phyloP scores from a whole-genome alignment of 257 asterid genomes.

The Lantana camara region DNA sequence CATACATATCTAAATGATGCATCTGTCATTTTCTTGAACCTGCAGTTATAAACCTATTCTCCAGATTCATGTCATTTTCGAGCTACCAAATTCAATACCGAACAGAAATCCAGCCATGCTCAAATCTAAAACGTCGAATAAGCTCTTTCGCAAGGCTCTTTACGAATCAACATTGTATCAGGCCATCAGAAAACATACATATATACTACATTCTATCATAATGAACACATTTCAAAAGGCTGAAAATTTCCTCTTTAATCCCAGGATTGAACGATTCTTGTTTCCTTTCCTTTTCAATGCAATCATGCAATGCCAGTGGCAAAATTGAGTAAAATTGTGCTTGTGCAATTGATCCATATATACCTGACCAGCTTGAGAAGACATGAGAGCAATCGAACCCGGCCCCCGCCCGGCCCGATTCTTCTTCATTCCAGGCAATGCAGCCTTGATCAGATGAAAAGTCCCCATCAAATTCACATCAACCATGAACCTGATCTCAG shows the following conservation, averaged over 20 bases:
- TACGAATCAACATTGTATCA: neutral
- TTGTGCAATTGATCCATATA: neutral
- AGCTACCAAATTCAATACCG: neutral
- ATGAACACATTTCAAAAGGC: neutral
- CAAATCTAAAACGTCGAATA: neutral
- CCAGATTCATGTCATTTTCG: neutral
- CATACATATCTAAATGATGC: neutral
- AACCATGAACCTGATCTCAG: conserved; percentile 64
- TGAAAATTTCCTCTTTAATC: neutral
- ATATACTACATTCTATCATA: too few relatives aligned
- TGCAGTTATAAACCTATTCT: neutral
- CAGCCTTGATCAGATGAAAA: conserved; percentile 71
- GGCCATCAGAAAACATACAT: too few relatives aligned
- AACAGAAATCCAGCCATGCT: neutral
- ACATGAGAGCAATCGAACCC: conserved; percentile 73
- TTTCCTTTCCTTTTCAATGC: too few relatives aligned
- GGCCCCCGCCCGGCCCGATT: conserved; percentile 50
- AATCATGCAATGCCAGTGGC: neutral
- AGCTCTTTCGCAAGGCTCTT: neutral
- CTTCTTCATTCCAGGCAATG: conserved; percentile 74
- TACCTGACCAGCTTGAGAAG: conserved; percentile 92
- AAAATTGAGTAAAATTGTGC: neutral
- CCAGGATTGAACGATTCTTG: neutral
- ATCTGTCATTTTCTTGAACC: neutral
- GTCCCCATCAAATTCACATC: conserved; percentile 76